These are phyloP conservation scores for Vigna nakashimae DNA, from an alignment of 306 rosid species.

Conservation along the genomic window DNA sequence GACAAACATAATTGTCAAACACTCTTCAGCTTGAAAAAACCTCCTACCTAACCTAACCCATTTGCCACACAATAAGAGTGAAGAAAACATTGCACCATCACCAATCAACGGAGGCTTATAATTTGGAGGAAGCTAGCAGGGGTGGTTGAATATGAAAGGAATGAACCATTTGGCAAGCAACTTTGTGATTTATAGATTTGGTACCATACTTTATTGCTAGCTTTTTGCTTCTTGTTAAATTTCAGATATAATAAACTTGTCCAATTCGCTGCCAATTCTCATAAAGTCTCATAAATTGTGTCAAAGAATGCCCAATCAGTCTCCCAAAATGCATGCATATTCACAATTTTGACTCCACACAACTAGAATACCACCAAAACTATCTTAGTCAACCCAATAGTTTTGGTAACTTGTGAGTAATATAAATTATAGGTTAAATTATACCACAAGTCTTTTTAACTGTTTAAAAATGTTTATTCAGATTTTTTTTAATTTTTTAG, in stretches of 20 bases:
- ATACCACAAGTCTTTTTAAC: too few relatives aligned
- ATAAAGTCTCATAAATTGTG: conserved; percentile 26
- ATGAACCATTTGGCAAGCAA: conserved; percentile 17
- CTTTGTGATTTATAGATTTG: conserved; percentile 11
- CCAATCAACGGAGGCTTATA: conserved; percentile 41
- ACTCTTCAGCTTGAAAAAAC: conserved; percentile 22
- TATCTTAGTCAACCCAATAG: conserved; percentile 42
- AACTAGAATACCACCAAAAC: conserved; percentile 18
- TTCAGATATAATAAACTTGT: conserved; percentile 39
- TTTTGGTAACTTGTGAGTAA: conserved; percentile 1
- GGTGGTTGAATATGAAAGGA: background rate
- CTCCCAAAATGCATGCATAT: background rate
- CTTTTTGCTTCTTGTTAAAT: conserved; percentile 33
- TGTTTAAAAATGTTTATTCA: too few relatives aligned
- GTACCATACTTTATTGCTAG: conserved; percentile 26
- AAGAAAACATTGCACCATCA: conserved; percentile 34
- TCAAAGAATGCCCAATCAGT: background rate
- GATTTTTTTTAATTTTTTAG: too few relatives aligned
- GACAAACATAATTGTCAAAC: conserved; percentile 17
- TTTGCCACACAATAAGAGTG: conserved; percentile 28
- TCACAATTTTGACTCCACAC: conserved; percentile 27
- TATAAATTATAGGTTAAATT: background rate
- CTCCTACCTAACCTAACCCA: conserved; percentile 42
- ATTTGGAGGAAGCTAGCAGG: background rate
- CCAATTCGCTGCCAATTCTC: conserved; percentile 41